phyloP scores from a whole-genome alignment of 2,329 filamentous ascomycete genomes.

The Paecilomyces formosus region DNA sequence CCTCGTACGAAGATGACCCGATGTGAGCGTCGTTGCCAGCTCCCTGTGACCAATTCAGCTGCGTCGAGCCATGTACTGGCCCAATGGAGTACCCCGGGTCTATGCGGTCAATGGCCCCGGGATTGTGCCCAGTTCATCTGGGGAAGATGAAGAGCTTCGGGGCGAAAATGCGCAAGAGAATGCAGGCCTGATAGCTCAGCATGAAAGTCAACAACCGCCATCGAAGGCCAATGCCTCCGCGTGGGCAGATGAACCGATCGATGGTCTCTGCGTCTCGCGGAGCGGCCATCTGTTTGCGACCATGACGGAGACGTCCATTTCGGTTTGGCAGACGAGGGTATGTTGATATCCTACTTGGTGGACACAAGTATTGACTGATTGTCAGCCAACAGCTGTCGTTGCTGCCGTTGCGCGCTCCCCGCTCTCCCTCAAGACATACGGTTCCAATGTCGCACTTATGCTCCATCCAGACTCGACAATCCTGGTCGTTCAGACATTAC shows the following conservation, averaged over 20 bases:
- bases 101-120: slow-evolving; percentile 40
- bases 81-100: slow-evolving; percentile 42
- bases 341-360: slow-evolving; percentile 12
- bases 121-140: slow-evolving; percentile 21
- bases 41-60: slow-evolving; percentile 18
- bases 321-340: slow-evolving; percentile 96
- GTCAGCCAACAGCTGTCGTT: slow-evolving; percentile 77
- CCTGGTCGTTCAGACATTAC: slow-evolving; percentile 77
- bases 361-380: slow-evolving; percentile 17
- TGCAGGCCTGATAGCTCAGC: slow-evolving; percentile 18
- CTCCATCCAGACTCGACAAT: slow-evolving; percentile 89
- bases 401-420: slow-evolving; percentile 77
- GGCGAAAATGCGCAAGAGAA: slow-evolving; percentile 12
- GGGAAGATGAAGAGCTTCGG: slow-evolving; percentile 15
- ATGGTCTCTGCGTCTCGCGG: slow-evolving; percentile 69
- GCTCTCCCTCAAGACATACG: slow-evolving; percentile 73
- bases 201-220: slow-evolving; percentile 10
- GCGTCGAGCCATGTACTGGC: slow-evolving; percentile 41
- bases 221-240: slow-evolving; percentile 21
- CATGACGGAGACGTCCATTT: slow-evolving; percentile 75
- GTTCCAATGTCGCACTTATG: slow-evolving; percentile 73
- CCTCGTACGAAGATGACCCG: slow-evolving; percentile 28
- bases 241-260: slow-evolving; percentile 57
- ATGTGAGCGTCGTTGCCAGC: slow-evolving; percentile 23
- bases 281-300: slow-evolving; percentile 79